A percentile compares a stretch with the other conserved stretches of the same genome.
phyloP scores from a whole-genome alignment of 805 yeast genomes.

The Starmerella bacillaris region DNA sequence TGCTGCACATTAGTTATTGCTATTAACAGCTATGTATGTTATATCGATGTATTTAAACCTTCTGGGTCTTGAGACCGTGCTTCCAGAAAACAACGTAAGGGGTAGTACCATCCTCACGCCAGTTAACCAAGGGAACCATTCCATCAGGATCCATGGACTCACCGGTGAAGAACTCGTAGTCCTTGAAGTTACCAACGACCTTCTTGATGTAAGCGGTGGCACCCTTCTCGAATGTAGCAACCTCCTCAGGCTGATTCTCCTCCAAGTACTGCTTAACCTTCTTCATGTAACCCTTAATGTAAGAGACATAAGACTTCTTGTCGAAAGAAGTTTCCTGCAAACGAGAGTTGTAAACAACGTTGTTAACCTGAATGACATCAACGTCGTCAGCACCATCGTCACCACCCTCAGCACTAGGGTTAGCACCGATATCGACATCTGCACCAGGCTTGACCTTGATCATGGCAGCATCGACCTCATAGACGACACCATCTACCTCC shows the following conservation, averaged over 20 bases:
- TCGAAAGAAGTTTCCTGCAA: constrained; percentile 89
- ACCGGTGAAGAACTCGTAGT: constrained; percentile 99
- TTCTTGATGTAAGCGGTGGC: constrained; percentile 93
- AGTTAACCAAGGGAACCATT: constrained; percentile 93
- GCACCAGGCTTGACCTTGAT: constrained; percentile 68
- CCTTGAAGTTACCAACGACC: constrained; percentile 85
- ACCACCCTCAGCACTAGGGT: constrained; percentile 96
- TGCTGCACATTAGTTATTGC: neutral
- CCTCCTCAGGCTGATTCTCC: constrained; percentile 74
- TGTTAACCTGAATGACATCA: constrained; percentile 87
- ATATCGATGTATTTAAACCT: constrained; percentile 44
- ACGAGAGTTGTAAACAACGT: constrained; percentile 96
- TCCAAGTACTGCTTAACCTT: constrained; percentile 75
- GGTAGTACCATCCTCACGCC: constrained; percentile 98
- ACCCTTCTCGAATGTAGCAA: constrained; percentile 89
- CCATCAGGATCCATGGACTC: constrained; percentile 99
- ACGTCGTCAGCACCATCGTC: constrained; percentile 63
- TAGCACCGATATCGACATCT: constrained; percentile 96
- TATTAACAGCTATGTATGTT: neutral
- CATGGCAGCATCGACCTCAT: constrained; percentile 93
- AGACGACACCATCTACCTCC: constrained; percentile 76
- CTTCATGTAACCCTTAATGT: constrained; percentile 99
- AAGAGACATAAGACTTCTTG: constrained; percentile 91
- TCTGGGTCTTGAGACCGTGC: constrained; percentile 82
- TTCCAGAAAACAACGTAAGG: constrained; percentile 98